These are phyloP conservation scores for Penicillium expansum DNA, from an alignment of 2,329 filamentous ascomycete species.

Conservation along the genomic window DNA sequence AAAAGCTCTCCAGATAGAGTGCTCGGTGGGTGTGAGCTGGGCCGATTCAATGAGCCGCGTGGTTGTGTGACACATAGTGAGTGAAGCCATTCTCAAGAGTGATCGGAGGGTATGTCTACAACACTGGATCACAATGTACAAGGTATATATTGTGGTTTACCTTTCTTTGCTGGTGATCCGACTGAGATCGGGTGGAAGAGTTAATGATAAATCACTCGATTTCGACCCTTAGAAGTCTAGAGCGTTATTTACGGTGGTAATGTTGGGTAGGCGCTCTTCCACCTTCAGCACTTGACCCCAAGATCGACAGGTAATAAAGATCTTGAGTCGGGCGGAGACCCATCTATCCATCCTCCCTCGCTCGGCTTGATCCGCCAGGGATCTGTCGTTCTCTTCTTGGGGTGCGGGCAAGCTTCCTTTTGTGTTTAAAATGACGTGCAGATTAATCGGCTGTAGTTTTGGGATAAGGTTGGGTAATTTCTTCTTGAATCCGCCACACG, in stretches of 20 bases:
- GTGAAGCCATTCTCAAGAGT: not conserved
- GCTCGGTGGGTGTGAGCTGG: conserved; percentile 7
- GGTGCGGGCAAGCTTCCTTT: rapidly evolving
- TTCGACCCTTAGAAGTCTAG: not conserved
- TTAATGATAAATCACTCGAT: not conserved
- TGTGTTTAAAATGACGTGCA: not conserved
- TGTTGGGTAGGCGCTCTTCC: not conserved
- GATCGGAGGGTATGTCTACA: not conserved
- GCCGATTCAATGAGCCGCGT: conserved; percentile 4
- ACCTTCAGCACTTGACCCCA: not conserved
- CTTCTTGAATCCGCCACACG: not conserved
- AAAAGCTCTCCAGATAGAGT: conserved; percentile 4
- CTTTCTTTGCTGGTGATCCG: not conserved
- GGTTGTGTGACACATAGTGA: conserved; percentile 25
- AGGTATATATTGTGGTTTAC: not conserved
- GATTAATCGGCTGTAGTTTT: conserved; percentile 18
- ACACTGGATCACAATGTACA: not conserved
- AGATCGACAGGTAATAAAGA: no score
- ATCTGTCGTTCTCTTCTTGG: not conserved
- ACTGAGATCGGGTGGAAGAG: not conserved
- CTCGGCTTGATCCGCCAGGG: not conserved
- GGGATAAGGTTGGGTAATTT: conserved; percentile 41
- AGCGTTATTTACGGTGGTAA: not conserved
- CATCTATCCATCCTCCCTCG: not conserved
- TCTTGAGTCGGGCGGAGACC: no score